phyloP scores from a whole-genome alignment of 2,329 filamentous ascomycete species.

The Tolypocladium nubicola region DNA sequence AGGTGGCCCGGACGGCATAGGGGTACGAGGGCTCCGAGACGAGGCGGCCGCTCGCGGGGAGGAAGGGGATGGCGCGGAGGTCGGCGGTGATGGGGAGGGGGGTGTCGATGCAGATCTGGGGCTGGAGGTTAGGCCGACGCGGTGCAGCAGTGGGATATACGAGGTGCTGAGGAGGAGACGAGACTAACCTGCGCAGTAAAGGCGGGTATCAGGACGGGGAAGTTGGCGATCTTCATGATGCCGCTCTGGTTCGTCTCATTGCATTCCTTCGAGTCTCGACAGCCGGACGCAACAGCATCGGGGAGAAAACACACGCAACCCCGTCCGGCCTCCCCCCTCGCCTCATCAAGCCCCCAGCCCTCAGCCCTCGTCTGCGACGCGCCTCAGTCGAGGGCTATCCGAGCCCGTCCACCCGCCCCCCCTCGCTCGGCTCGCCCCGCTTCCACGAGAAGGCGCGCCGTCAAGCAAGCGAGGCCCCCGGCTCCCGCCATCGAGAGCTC shows the following conservation, averaged over 20 bases:
- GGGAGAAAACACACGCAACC: background rate
- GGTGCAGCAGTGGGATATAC: background rate
- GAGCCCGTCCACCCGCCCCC: too few species aligned
- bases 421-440: background rate
- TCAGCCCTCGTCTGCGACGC: background rate
- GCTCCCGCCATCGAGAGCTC: background rate
- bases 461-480: background rate
- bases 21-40: slow-evolving; percentile 24
- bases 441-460: background rate
- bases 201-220: background rate
- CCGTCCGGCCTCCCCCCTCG: background rate
- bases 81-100: slow-evolving; percentile 19
- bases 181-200: background rate
- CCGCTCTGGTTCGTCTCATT: background rate
- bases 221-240: background rate
- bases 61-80: slow-evolving; percentile 22
- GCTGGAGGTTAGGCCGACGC: background rate
- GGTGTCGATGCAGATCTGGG: slow-evolving; percentile 13
- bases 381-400: background rate
- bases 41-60: slow-evolving; percentile 18
- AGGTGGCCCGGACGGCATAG: slow-evolving; percentile 22
- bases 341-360: background rate
- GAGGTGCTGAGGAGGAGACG: background rate
- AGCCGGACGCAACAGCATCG: background rate
- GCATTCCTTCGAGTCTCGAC: background rate